A percentile compares a stretch with the other conserved stretches of the same genome.
phyloP scores from a whole-genome alignment of 768 basidiomycete species.

The Daedaleopsis sinensis region DNA sequence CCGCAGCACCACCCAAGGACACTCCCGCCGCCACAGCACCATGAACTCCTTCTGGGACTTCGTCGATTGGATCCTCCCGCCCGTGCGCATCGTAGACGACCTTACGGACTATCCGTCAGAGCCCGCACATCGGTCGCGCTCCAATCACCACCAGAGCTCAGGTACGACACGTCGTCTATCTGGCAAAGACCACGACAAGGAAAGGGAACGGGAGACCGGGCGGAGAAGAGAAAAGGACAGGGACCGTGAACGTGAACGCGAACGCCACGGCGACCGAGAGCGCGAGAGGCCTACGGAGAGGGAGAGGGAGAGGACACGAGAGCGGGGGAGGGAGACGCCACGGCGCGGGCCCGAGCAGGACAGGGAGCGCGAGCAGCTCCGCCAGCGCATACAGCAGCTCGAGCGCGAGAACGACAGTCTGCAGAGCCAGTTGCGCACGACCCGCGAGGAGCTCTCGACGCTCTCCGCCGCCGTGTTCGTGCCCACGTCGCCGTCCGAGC shows the following conservation, averaged over 20 bases:
- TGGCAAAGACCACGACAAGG: conserved; percentile 11
- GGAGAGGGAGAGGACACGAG: conserved; percentile 17
- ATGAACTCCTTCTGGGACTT: conserved; percentile 35
- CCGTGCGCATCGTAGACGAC: conserved; percentile 34
- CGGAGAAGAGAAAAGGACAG: background rate
- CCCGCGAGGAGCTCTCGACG: conserved; percentile 21
- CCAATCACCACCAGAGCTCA: conserved; percentile 12
- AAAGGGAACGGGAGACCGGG: conserved; percentile 1
- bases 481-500: conserved; percentile 16
- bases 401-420: conserved; percentile 30
- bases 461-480: conserved; percentile 21
- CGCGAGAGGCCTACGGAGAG: conserved; percentile 8
- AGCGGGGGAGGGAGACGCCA: conserved; percentile 17
- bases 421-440: conserved; percentile 24
- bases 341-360: conserved; percentile 16
- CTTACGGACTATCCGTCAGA: conserved; percentile 26
- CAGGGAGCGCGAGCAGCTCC: conserved; percentile 22
- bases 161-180: conserved; percentile 11
- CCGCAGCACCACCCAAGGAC: background rate
- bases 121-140: conserved; percentile 17
- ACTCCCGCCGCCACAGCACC: conserved; percentile 5
- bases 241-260: background rate
- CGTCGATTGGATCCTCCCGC: conserved; percentile 34
- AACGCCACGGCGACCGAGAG: conserved; percentile 3
- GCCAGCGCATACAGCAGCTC: conserved; percentile 24